Evolutionary conservation across 495 filamentous ascomycete species (phyloP), one percentile per base, ranked within the genome.

Genomic region (Thermochaetoides thermophila): DNA sequence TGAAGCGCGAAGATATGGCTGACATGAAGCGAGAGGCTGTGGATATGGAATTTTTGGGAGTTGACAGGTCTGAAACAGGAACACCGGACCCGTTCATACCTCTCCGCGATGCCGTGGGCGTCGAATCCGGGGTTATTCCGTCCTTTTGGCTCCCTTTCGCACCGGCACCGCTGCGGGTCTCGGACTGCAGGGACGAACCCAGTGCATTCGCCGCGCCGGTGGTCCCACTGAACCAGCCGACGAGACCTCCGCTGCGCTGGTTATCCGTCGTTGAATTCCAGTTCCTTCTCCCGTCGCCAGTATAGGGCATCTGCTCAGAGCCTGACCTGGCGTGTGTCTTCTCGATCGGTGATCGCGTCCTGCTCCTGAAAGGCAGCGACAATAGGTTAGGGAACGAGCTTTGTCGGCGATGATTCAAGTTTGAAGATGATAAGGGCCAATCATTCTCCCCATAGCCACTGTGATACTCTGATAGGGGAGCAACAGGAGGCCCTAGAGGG

Each of bases 1-100:
- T 55, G 25, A 64, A 53, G 7, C 57, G 50, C 3, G 55, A 56
- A 11, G 60, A 56, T 17, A 64, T 43, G 18, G 55, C 59, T 11
- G 59, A 60, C 47, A 64, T 56, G 32, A 65, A 54, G 16, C 61
- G 55, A 23, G 61, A 59, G n/a, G 54, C 47, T 1, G 53, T 46
- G 13, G 40, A 25, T 4, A 36, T 46, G 27, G 48, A 40, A 40
- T 34, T 59, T 36, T 58, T 63, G 3, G 57, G 54, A 0, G 56
- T 61, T 0, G 45, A 38, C 5, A 41, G 31, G 10, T 48, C 40
- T 4, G 23, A 12, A 20, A 21, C 17, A 17, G 28, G 21, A 28
- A 15, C 33, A 21, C 28, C 37, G 14, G 26, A 14, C 12, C n/a
- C 39, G 21, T 40, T 35, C 7, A 32, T 14, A 26, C 32, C 38